Conservation (phyloP, 2,329 filamentous ascomycete genomes). For the Hawksworthiomyces lignivorus region DNA sequence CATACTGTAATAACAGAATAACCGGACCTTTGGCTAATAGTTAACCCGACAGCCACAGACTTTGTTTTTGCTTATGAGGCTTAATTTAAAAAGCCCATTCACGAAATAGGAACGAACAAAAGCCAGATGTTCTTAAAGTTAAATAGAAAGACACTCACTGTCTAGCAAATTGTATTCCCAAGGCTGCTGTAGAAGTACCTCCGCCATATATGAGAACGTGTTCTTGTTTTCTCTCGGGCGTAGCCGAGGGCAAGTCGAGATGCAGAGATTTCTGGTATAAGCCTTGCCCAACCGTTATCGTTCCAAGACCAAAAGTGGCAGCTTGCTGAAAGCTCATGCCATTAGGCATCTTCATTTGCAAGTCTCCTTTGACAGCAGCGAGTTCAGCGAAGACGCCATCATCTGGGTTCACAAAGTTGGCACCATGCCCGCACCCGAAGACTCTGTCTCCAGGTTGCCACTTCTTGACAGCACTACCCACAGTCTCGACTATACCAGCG, state of each 20-base stretch:
- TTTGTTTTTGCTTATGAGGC: too few species aligned
- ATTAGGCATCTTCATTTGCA: constrained; percentile 35
- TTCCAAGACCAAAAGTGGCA: constrained; percentile 47
- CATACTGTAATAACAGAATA: constrained; percentile 35
- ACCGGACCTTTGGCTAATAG: constrained; percentile 27
- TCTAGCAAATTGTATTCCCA: constrained; percentile 32
- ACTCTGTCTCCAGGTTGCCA: constrained; percentile 41
- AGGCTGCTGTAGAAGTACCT: constrained; percentile 32
- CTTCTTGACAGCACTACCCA: constrained; percentile 33
- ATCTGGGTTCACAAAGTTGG: constrained; percentile 26
- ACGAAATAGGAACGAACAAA: too few species aligned
- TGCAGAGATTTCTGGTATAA: constrained; percentile 35
- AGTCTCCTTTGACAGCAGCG: constrained; percentile 27
- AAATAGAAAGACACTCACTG: too few species aligned
- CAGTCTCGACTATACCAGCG: constrained; percentile 35
- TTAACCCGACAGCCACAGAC: too few species aligned
- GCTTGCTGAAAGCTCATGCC: constrained; percentile 46
- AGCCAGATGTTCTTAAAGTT: too few species aligned
- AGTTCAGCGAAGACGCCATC: constrained; percentile 36
- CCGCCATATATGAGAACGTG: constrained; percentile 41
- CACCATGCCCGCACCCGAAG: constrained; percentile 30
- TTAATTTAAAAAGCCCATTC: too few species aligned
- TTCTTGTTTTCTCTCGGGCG: too few species aligned
- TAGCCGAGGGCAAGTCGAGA: constrained; percentile 40
- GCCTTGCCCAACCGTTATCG: constrained; percentile 43